Percentiles rank a stretch among this genome's conserved stretches.
phyloP scores from a whole-genome alignment of 305 asterid species.

The Rubia tinctorum region DNA sequence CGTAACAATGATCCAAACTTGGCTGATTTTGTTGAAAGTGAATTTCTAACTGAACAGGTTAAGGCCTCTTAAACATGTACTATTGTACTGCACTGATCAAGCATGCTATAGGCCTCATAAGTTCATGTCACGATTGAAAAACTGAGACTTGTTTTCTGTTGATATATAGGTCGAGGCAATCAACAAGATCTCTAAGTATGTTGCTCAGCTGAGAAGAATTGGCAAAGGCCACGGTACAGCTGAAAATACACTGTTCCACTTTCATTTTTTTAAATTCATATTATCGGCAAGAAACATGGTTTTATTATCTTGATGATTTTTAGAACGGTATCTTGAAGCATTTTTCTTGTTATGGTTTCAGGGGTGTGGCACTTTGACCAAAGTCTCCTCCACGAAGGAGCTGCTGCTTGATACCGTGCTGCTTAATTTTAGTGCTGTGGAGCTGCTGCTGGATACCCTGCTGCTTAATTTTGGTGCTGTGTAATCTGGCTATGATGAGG shows the following conservation, averaged over 20 bases:
- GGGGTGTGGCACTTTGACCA: constrained; percentile 92
- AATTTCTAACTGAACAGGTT: constrained; percentile 81
- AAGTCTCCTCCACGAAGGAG: constrained; percentile 50
- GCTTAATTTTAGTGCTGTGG: background rate
- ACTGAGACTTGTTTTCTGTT: background rate
- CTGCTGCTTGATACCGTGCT: constrained; percentile 25
- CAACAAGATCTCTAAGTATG: constrained; percentile 73
- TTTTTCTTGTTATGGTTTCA: constrained; percentile 19
- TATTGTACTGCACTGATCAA: background rate
- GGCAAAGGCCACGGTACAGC: constrained; percentile 83
- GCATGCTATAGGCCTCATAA: background rate
- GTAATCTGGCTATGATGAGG: background rate
- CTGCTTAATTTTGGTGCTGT: background rate
- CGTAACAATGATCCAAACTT: constrained; percentile 61
- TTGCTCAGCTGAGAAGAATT: constrained; percentile 83
- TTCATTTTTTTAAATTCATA: constrained; percentile 1
- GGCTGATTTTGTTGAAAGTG: constrained; percentile 73
- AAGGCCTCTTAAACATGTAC: background rate
- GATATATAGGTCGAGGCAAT: constrained; percentile 28
- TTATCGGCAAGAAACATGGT: background rate
- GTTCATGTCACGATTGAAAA: background rate
- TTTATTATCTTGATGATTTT: background rate
- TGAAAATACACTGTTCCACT: background rate
- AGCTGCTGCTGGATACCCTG: background rate
- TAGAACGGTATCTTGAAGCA: background rate